phyloP scores from a whole-genome alignment of 2,329 filamentous ascomycete species.

The Colletotrichum chlorophyti region DNA sequence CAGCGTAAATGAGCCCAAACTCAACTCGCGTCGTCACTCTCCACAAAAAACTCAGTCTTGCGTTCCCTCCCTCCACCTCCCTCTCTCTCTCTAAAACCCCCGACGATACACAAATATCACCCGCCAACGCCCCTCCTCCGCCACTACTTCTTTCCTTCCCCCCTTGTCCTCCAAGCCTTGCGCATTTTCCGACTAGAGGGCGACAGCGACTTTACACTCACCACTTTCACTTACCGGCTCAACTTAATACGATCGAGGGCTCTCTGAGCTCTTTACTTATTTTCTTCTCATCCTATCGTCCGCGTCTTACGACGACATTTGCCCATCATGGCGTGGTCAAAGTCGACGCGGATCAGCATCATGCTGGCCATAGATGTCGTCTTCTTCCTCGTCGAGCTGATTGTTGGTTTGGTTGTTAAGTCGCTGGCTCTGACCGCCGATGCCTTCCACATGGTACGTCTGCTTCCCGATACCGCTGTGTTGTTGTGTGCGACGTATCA shows the following conservation, averaged over 20 bases:
- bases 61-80: neutral
- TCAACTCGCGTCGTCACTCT: constrained; percentile 5
- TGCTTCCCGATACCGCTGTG: neutral
- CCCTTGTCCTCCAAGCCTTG: neutral
- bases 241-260: constrained; percentile 1
- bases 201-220: constrained; percentile 1
- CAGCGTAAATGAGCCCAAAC: constrained; percentile 21
- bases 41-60: constrained; percentile 5
- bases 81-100: too few species aligned
- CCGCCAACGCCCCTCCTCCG: constrained; percentile 8
- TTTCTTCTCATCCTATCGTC: neutral
- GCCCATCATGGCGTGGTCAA: constrained; percentile 80
- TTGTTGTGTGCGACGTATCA: constrained; percentile 26
- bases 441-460: constrained; percentile 92
- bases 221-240: constrained; percentile 9
- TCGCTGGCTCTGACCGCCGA: constrained; percentile 95
- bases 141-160: neutral
- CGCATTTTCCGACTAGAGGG: constrained; percentile 1
- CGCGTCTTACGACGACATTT: neutral
- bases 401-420: constrained; percentile 84
- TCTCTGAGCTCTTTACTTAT: constrained; percentile 13
- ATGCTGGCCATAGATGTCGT: constrained; percentile 88
- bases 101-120: constrained; percentile 12
- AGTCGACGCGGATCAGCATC: constrained; percentile 89
- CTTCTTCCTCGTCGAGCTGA: constrained; percentile 91